Conservation (phyloP, 768 basidiomycete species). For the Suillus alpinus region DNA sequence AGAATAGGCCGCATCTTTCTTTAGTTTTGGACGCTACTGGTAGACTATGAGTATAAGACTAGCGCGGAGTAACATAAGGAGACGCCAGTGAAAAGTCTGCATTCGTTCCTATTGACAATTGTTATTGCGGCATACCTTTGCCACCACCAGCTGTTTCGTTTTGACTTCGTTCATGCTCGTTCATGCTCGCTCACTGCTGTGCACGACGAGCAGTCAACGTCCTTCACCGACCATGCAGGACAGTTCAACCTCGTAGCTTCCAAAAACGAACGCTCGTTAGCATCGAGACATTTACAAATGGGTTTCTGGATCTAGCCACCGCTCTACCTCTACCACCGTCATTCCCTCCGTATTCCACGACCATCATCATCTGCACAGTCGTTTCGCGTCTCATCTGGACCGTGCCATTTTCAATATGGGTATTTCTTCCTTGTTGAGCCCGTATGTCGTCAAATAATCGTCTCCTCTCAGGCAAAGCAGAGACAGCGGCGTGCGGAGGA, state of each 20-base stretch:
- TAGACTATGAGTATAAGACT: background rate
- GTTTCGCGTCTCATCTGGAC: slow-evolving; percentile 55
- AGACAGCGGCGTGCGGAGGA: slow-evolving; percentile 61
- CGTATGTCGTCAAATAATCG: slow-evolving; percentile 5
- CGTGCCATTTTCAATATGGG: slow-evolving; percentile 78
- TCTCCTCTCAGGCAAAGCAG: slow-evolving; percentile 49
- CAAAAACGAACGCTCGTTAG: slow-evolving; percentile 21
- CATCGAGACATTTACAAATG: slow-evolving; percentile 45
- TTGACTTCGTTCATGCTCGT: slow-evolving; percentile 2
- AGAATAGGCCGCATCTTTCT: background rate
- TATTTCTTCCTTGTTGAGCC: slow-evolving; percentile 23
- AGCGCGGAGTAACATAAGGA: background rate
- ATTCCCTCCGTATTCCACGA: slow-evolving; percentile 68
- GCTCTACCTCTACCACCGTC: slow-evolving; percentile 71
- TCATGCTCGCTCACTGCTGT: slow-evolving; percentile 24
- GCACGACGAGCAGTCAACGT: slow-evolving; percentile 12
- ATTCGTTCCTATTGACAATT: background rate
- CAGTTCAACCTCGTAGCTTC: slow-evolving; percentile 7
- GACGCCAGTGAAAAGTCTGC: background rate
- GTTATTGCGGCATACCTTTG: background rate
- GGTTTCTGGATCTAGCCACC: slow-evolving; percentile 72
- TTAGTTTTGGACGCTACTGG: too few species aligned
- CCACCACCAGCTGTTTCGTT: background rate
- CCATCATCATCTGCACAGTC: slow-evolving; percentile 70
- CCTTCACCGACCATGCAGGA: slow-evolving; percentile 9